A percentile compares a stretch with the other conserved stretches of the same genome.
Evolutionary conservation across 2,329 filamentous ascomycete genomes (phyloP).

Genomic region (Plenodomus biglobosus): DNA sequence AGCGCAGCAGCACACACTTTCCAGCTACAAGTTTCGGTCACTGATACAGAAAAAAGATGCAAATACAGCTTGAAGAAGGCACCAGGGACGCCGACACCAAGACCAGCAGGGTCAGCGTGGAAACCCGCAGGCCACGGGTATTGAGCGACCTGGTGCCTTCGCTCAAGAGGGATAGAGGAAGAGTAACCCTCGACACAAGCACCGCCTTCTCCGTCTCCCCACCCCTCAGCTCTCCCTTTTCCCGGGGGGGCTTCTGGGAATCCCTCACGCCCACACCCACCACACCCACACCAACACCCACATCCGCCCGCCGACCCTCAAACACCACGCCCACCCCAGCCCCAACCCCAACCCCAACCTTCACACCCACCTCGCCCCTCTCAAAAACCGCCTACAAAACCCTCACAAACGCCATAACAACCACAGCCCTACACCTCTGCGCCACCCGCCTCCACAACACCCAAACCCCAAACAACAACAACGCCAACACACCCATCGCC

Average conservation of each 20-base stretch:
- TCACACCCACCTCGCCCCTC: neutral
- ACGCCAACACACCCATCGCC: too few relatives aligned
- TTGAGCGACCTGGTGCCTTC: conserved; percentile 20
- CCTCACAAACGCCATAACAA: neutral
- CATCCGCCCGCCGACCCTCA: neutral
- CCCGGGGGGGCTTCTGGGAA: conserved; percentile 19
- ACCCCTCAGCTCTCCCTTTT: conserved; percentile 20
- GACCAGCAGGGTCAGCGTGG: too few relatives aligned
- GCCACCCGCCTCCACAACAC: conserved; percentile 5
- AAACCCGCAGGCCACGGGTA: conserved; percentile 7
- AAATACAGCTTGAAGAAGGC: too few relatives aligned
- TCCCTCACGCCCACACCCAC: conserved; percentile 8
- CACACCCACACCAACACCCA: conserved; percentile 1
- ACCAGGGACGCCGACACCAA: too few relatives aligned
- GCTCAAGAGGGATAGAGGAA: neutral
- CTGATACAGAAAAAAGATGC: neutral
- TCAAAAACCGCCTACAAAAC: conserved; percentile 7
- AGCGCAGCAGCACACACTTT: too few relatives aligned
- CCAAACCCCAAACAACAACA: neutral
- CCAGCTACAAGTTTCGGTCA: neutral
- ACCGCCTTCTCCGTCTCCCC: neutral
- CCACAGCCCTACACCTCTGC: conserved; percentile 9
- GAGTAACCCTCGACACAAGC: neutral
- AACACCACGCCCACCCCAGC: neutral
- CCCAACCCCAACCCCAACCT: neutral